Percentiles rank a stretch among this genome's conserved stretches.
Evolutionary conservation across 2,329 filamentous ascomycete species (phyloP).

Genomic region (Colletotrichum sp.): DNA sequence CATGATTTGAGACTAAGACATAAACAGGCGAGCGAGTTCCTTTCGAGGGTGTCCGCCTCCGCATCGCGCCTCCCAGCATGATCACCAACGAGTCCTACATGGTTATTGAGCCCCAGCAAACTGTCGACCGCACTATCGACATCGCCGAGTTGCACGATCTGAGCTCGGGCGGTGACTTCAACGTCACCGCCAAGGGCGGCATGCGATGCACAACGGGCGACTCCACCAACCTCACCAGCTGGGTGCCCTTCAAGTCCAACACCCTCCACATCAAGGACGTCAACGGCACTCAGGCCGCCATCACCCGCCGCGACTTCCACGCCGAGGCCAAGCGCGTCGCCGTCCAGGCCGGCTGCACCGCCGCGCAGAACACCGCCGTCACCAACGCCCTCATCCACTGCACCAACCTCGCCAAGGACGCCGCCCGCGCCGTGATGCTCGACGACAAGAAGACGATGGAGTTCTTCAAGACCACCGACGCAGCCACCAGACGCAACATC

Average conservation of each 20-base stretch:
- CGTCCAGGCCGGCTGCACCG: conserved; percentile 55
- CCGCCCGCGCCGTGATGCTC: conserved; percentile 29
- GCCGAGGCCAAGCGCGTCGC: conserved; percentile 47
- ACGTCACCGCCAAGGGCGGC: conserved; percentile 56
- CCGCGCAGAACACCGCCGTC: conserved; percentile 44
- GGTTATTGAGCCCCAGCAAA: conserved; percentile 45
- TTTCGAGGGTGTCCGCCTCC: conserved; percentile 57
- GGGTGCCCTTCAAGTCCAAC: conserved; percentile 60
- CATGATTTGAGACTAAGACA: not conserved
- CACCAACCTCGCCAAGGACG: conserved; percentile 51
- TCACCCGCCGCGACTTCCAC: conserved; percentile 48
- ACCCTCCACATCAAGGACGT: conserved; percentile 57
- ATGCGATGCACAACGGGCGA: conserved; percentile 55
- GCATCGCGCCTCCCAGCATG: conserved; percentile 44
- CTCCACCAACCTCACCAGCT: conserved; percentile 54
- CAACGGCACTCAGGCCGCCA: conserved; percentile 57
- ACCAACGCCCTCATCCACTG: conserved; percentile 55
- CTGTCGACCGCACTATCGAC: conserved; percentile 54
- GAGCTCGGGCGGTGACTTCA: conserved; percentile 51
- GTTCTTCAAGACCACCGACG: conserved; percentile 66
- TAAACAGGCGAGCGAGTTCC: not conserved
- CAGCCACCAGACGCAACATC: conserved; percentile 45
- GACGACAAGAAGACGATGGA: conserved; percentile 49
- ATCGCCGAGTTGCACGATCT: conserved; percentile 56
- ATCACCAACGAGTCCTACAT: conserved; percentile 47